Evolutionary conservation across 306 rosid species (phyloP).

Genomic region (Rosa rugosa): DNA sequence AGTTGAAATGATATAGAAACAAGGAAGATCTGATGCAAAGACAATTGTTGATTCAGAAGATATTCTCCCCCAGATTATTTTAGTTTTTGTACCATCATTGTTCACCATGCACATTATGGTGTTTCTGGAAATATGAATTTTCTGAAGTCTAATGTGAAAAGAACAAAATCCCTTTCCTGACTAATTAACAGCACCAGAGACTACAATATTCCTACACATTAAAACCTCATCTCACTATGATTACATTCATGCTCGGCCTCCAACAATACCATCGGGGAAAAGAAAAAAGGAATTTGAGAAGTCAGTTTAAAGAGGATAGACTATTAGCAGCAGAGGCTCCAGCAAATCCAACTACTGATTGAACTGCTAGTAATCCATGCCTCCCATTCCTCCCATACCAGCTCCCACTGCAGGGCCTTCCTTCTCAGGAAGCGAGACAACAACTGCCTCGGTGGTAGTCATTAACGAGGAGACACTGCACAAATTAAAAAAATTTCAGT

Average conservation of each 20-base stretch:
- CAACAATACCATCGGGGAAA: constrained; percentile 6
- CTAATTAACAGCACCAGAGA: neutral
- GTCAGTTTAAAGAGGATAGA: neutral
- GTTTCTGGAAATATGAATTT: neutral
- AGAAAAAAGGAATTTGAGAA: neutral
- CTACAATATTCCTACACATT: neutral
- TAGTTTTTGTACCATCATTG: neutral
- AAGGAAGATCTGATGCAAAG: neutral
- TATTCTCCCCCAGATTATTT: neutral
- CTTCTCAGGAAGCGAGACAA: constrained; percentile 45
- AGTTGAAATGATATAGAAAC: neutral
- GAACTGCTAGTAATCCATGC: constrained; percentile 35
- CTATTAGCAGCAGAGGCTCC: neutral
- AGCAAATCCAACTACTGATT: neutral
- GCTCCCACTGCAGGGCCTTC: constrained; percentile 35
- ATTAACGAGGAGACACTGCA: constrained; percentile 50
- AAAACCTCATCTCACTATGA: constrained; percentile 16
- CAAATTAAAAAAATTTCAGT: neutral
- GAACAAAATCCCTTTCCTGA: constrained; percentile 6
- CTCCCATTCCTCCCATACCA: constrained; percentile 49
- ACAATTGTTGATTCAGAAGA: neutral
- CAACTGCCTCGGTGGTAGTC: constrained; percentile 55
- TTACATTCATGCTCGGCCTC: constrained; percentile 22
- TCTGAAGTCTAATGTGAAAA: neutral
- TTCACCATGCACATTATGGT: neutral